Base-by-base conservation (phyloP, 2,329 filamentous ascomycete genomes). In the Colletotrichum sp. region DNA sequence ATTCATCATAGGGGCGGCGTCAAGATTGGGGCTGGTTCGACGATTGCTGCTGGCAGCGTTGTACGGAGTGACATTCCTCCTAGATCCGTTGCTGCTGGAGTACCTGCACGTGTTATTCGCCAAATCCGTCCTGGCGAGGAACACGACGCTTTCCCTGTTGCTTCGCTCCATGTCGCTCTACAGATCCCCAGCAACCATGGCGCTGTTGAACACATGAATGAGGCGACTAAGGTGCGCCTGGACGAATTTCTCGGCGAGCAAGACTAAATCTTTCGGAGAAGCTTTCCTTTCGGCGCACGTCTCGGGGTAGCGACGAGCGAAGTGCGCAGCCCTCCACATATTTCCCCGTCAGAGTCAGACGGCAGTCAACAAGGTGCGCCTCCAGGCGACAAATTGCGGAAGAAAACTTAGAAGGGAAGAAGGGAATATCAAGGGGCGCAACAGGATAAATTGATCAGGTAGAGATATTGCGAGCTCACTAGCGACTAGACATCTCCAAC, bases 21-120 rank as follows among this genome's bases (percentile, higher is more conserved):
- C 6, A 80, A 79, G 9, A 81, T 83, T 12, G 82, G 82, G 25
- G 63, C 77, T 55, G 79, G 82, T 22, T 78, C 82, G 8, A 81
- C 81, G 5, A 82, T 83, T 27, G 82, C 80, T 8, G 81, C 82
- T 25, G 80, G 81, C 60, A 79, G 77, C 64, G 77, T 83, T 13
- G 80, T 83, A 12, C 81, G 78, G 9, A 72, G 64, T 19, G 77
- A 82, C 63, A 76, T 83, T 15, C 81, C 81, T 5, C 72, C 81
- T 7, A 73, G 77, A 32, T 79, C 75, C 16, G 68, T 82, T 30
- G 82, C 81, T 3, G 72, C 78, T 32, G 82, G 82, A n/a, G 73
- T 78, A 8, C 82, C 82, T 8, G 55, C 77, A 63, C 22, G 67
- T 30, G 32, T 76, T 32, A 32, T 72, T 22, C 30, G 59, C 59